Evolutionary conservation across 2,329 filamentous ascomycete species (phyloP).

Genomic region (Massarina eburnea): DNA sequence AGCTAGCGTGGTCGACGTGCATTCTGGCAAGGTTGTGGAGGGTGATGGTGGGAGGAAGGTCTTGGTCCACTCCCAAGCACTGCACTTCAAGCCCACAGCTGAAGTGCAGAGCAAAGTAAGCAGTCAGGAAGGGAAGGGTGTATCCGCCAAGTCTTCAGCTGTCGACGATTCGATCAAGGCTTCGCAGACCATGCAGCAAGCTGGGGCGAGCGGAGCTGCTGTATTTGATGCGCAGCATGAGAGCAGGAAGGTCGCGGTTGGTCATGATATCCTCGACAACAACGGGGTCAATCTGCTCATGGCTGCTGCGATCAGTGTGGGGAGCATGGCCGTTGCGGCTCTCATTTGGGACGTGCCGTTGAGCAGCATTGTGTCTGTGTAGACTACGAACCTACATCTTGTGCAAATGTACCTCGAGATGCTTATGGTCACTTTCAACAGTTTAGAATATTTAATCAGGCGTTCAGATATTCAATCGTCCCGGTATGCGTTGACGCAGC

Average conservation of each 20-base stretch:
- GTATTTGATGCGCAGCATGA: slow-evolving; percentile 44
- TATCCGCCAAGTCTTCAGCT: slow-evolving; percentile 35
- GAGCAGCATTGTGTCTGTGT: slow-evolving; percentile 22
- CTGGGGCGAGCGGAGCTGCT: slow-evolving; percentile 22
- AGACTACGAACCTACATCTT: slow-evolving; percentile 1
- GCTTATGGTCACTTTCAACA: too few relatives aligned
- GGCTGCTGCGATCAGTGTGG: slow-evolving; percentile 78
- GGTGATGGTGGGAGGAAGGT: slow-evolving; percentile 72
- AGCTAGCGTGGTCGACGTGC: slow-evolving; percentile 79
- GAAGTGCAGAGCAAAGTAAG: slow-evolving; percentile 44
- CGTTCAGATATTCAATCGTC: too few relatives aligned
- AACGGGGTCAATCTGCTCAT: slow-evolving; percentile 95
- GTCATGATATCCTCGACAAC: slow-evolving; percentile 81
- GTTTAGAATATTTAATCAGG: too few relatives aligned
- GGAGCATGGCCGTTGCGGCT: slow-evolving; percentile 63
- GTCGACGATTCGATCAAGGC: slow-evolving; percentile 20
- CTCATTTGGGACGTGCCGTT: slow-evolving; percentile 36
- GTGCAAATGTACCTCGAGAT: too few relatives aligned
- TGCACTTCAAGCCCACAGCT: slow-evolving; percentile 32
- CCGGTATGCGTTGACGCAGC: too few relatives aligned
- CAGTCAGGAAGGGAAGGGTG: slow-evolving; percentile 44
- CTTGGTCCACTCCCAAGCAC: slow-evolving; percentile 33
- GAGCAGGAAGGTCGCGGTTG: slow-evolving; percentile 60
- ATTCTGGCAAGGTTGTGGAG: slow-evolving; percentile 85
- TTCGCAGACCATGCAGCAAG: slow-evolving; percentile 37